Percentiles rank a stretch among this genome's conserved stretches.
Conservation (phyloP, 352 stramenopile species). For the Globisporangium recalcitrans region DNA sequence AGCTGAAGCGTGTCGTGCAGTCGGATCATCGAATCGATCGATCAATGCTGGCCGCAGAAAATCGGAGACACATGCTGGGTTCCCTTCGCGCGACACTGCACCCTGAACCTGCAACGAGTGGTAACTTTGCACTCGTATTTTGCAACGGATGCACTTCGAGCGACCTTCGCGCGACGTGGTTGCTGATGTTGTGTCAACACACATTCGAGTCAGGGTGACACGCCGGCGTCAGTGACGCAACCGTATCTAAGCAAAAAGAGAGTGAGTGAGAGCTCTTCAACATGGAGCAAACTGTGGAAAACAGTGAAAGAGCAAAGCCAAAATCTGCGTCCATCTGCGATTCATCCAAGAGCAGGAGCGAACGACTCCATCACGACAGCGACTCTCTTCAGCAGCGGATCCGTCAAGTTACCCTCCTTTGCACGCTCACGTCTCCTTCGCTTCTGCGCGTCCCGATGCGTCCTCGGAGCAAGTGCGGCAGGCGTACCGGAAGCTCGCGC, state of each 20-base stretch:
- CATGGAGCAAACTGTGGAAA: neutral
- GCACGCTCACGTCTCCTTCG: too few species aligned
- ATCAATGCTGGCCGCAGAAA: constrained; percentile 14
- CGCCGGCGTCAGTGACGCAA: constrained; percentile 2
- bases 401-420: too few species aligned
- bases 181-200: constrained; percentile 13
- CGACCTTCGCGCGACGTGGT: neutral
- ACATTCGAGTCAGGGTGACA: constrained; percentile 4
- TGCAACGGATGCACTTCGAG: neutral
- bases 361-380: neutral
- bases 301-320: neutral
- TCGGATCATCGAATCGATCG: constrained; percentile 1
- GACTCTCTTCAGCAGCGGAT: neutral
- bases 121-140: neutral
- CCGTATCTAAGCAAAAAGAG: neutral
- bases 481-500: constrained; percentile 55
- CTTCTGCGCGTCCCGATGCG: constrained; percentile 31
- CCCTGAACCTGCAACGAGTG: neutral
- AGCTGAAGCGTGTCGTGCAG: neutral
- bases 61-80: neutral
- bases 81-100: constrained; percentile 7
- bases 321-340: neutral
- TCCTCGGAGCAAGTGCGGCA: constrained; percentile 43
- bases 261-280: constrained; percentile 2
- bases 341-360: neutral